Evolutionary conservation across 106 monocot species (phyloP), one percentile per base, ranked within the genome.

Genomic region (Chionographis japonica): DNA sequence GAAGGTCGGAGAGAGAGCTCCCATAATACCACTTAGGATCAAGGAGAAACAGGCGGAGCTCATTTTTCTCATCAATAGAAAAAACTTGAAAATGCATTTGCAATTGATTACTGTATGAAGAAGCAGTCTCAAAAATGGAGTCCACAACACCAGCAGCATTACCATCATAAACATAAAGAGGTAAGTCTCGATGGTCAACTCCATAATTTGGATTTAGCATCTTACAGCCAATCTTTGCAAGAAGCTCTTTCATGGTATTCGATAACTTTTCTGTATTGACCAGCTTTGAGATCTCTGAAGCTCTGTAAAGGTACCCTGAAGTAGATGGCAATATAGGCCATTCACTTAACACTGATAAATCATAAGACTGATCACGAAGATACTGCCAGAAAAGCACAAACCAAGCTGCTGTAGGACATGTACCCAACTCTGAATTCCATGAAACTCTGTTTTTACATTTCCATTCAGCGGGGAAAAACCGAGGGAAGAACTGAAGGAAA

Each of bases 261-360:
- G 98, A 83, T 71, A 98, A 79, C 4, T 50, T 53, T 52, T 80
- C 81, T 61, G 85, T 74, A 72, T 83, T 83, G 56, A 93, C 66
- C 60, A 98, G 67, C 72, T 88, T 90, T 77, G 87, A 87, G 54
- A 17, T 59, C 81, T 78, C 87, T 62, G 75, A 90, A 76, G 84
- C 69, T 73, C 83, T 93, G 58, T 79, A 77, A 58, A 98, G 83
- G 61, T 85, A 59, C 2, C 90, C 92, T 12, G 97, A 85, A 52
- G 80, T 85, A 78, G 92, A 87, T 54, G 97, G 97, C 53, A 98
- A 67, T 74, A 93, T 83, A 65, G 97, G 97, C 97, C 97, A 98
- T 54, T 93, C 86, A 68, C 66, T 78, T 68, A 93, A 90, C 40
- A 85, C 55, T 71, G 83, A 83, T 66, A 98, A 81, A 75, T 85